Conservation (phyloP, 208 protist genomes). For the Acanthamoeba triangularis region DNA sequence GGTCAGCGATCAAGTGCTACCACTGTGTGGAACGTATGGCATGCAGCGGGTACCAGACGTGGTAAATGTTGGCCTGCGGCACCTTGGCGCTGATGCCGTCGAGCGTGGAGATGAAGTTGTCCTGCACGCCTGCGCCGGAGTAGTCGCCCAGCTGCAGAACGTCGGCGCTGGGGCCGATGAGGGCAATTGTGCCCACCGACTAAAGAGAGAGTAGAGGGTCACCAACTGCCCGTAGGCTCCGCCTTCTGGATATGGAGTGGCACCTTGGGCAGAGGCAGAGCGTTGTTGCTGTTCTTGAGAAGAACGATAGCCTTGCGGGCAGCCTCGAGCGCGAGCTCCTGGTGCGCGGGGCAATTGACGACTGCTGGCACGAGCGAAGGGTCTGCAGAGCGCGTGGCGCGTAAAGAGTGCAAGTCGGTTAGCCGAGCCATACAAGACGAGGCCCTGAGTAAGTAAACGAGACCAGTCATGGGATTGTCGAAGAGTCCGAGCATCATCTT, state of each 20-base stretch:
- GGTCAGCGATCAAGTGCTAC: no score
- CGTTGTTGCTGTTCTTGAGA: not conserved
- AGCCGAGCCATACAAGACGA: no score
- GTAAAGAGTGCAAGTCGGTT: not conserved
- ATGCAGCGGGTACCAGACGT: not conserved
- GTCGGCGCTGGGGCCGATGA: not conserved
- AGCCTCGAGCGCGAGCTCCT: not conserved
- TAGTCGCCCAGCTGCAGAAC: not conserved
- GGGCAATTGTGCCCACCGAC: no score
- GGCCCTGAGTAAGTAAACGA: no score
- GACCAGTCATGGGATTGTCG: not conserved
- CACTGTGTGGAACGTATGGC: no score
- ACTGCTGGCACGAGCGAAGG: not conserved
- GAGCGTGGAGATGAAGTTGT: not conserved
- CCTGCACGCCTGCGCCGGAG: not conserved
- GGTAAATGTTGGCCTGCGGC: not conserved
- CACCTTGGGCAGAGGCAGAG: not conserved
- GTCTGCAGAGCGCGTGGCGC: not conserved
- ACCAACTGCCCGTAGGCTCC: no score
- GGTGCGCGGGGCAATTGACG: not conserved
- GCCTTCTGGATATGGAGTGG: no score
- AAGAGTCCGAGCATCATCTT: constrained; percentile 38
- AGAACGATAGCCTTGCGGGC: not conserved
- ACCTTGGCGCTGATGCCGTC: not conserved
- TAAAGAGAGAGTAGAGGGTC: no score